Evolutionary conservation across 73 alveolate genomes (phyloP), one percentile per base, ranked within the genome.

Genomic region (Paraurostyla sp.): DNA sequence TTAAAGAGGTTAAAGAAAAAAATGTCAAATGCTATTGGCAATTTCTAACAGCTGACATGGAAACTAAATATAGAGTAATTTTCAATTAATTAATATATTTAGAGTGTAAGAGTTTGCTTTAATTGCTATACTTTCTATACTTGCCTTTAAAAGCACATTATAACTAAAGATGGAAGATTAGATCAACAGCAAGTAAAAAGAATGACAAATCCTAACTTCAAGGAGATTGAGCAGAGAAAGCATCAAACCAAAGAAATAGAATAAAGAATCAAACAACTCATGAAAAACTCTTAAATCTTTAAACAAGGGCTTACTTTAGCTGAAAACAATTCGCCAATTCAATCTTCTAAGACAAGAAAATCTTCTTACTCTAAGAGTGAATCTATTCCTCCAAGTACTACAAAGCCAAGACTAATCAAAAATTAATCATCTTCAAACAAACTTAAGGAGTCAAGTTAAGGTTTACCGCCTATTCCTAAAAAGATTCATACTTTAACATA

Each of bases 181-280:
- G 82, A 65, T 22, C 46, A 7, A 11, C 9, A 40, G 41, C 40
- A 23, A 11, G 15, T 65, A 15, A 65, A 65, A 58, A 65, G 25
- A 65, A 65, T 65, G 82, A 65, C 82, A 0, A 65, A 65, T 65
- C 82, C 82, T 38, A 65, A 58, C 41, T 65, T 65, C 23, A 65
- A 65, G 41, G 82, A 65, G 25, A 33, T 65, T 2, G 82, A 65
- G 25, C 35, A 65, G 58, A 65, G 82, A 38, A 65, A 65, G 41
- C 41, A 11, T 18, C 60, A 65, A 36, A 58, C 82, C 7, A 38
- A 65, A 30, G 82, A 65, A 38, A 65, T 65, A 3, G 82, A 65
- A 22, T 22, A 65, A 38, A 32, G 82, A 35, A 58, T 65, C 9
- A 65, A 65, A 38, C 35, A 38, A 11, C 35, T 65, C 60, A 65